These are phyloP conservation scores for Pisolithus albus DNA, from an alignment of 768 basidiomycete genomes.

Conservation along the genomic window DNA sequence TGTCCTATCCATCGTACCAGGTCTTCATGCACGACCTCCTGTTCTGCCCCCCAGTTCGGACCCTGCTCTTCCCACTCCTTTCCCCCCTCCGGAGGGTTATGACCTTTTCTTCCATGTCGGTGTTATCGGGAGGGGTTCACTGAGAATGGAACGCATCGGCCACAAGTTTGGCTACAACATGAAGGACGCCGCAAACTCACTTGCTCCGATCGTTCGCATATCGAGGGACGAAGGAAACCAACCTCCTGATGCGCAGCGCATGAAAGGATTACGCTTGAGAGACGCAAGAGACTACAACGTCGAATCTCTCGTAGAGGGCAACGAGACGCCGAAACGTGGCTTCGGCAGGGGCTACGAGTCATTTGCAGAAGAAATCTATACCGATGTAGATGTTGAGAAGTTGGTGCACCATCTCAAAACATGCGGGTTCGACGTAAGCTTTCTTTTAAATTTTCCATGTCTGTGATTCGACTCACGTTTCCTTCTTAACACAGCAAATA, in stretches of 20 bases:
- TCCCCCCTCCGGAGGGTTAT: slow-evolving; percentile 42
- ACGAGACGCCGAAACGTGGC: slow-evolving; percentile 28
- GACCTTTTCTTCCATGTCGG: slow-evolving; percentile 71
- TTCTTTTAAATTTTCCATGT: background rate
- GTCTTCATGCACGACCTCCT: slow-evolving; percentile 56
- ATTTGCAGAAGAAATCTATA: slow-evolving; percentile 31
- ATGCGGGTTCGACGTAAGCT: slow-evolving; percentile 26
- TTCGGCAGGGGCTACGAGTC: slow-evolving; percentile 31
- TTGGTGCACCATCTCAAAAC: slow-evolving; percentile 32
- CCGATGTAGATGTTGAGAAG: slow-evolving; percentile 30
- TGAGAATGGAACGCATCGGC: slow-evolving; percentile 57
- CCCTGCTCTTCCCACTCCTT: slow-evolving; percentile 33
- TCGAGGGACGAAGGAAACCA: slow-evolving; percentile 18
- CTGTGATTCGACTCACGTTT: slow-evolving; percentile 5
- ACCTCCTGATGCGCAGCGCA: slow-evolving; percentile 20
- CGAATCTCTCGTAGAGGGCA: slow-evolving; percentile 19
- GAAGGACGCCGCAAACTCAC: slow-evolving; percentile 55
- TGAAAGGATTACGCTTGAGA: slow-evolving; percentile 26
- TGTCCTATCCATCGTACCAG: slow-evolving; percentile 49
- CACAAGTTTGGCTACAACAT: slow-evolving; percentile 66
- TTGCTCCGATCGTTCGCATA: slow-evolving; percentile 40
- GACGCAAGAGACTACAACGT: slow-evolving; percentile 14
- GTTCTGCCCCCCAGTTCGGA: slow-evolving; percentile 34
- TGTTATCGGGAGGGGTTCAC: slow-evolving; percentile 54
- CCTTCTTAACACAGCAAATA: slow-evolving; percentile 42